Evolutionary conservation across 2,329 filamentous ascomycete genomes (phyloP), one percentile per base, ranked within the genome.

Genomic region (Bimuria novae-zelandiae): DNA sequence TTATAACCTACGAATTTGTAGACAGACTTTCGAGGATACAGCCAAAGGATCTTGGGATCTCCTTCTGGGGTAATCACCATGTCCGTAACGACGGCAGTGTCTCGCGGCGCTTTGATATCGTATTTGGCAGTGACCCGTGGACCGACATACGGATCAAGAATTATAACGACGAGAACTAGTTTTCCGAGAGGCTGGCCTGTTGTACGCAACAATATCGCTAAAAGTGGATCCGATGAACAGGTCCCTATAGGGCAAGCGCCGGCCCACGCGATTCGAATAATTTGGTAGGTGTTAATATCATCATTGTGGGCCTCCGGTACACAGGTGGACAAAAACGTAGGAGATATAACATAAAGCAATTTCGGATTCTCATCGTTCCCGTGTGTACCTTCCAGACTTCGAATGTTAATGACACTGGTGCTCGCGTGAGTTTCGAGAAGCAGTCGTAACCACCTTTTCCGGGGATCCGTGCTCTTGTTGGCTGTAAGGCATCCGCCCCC

Each of bases 371-470:
- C 42, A 14, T 23, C 21, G 14, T 25, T 12, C 10, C 32, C 8
- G 6, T 44, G 19, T 14, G 17, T 7, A 12, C 17, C 23, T 21
- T 45, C 23, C 14, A 62, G 48, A 8, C 14, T 22, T 33, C 55
- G 52, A 4, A 61, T 25, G n/a, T 54, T 52, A 23, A 63, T 42
- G 7, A 48, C 39, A 5, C 42, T 47, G 23, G 33, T 48, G 8
- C 46, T 23, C 11, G 42, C 10, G 12, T 42, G n/a, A n/a, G 59
- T 57, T 37, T 63, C 50, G 23, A 52, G 19, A 11, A 62, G 46
- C 17, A 54, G 33, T n/a, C 33, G 16, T n/a, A 16, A 16, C 33
- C 5, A n/a, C 14, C 4, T 33, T 12, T 7, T 17, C 5, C 14
- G 8, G 8, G 14, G 14, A n/a, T 7, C 16, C 8, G 33, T 4